phyloP scores from a whole-genome alignment of 768 basidiomycete species.

The Lactifluus pinguis region DNA sequence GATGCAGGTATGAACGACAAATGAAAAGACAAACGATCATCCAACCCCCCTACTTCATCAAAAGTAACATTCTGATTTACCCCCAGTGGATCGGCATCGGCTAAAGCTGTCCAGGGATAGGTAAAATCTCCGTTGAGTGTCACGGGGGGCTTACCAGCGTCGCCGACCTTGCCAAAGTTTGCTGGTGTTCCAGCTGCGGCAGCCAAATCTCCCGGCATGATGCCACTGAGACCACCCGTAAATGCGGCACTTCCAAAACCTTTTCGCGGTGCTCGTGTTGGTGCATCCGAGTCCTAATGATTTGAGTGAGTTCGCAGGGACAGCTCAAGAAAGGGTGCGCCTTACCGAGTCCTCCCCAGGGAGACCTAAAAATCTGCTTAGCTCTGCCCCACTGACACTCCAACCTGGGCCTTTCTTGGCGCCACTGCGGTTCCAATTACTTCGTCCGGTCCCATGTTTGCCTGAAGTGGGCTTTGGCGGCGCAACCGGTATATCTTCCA shows the following conservation, averaged over 20 bases:
- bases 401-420: constrained; percentile 51
- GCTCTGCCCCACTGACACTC: constrained; percentile 72
- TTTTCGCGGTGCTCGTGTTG: constrained; percentile 62
- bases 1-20: neutral
- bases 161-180: constrained; percentile 77
- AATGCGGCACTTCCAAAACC: constrained; percentile 40
- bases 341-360: constrained; percentile 57
- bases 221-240: constrained; percentile 43
- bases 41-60: constrained; percentile 92
- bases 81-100: constrained; percentile 93
- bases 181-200: constrained; percentile 70
- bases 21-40: constrained; percentile 57
- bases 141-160: constrained; percentile 44
- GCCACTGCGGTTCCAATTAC: constrained; percentile 28
- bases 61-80: constrained; percentile 92
- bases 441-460: constrained; percentile 27
- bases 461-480: constrained; percentile 28
- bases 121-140: constrained; percentile 10
- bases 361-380: constrained; percentile 72
- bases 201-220: constrained; percentile 56
- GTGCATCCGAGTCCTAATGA: constrained; percentile 60
- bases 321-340: neutral
- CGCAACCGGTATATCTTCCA: constrained; percentile 58
- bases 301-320: neutral
- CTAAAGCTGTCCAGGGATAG: constrained; percentile 47